A percentile compares a stretch with the other conserved stretches of the same genome.
Evolutionary conservation across 1,284 basidiomycete genomes (phyloP).

Genomic region (Porogramme epimiltina): DNA sequence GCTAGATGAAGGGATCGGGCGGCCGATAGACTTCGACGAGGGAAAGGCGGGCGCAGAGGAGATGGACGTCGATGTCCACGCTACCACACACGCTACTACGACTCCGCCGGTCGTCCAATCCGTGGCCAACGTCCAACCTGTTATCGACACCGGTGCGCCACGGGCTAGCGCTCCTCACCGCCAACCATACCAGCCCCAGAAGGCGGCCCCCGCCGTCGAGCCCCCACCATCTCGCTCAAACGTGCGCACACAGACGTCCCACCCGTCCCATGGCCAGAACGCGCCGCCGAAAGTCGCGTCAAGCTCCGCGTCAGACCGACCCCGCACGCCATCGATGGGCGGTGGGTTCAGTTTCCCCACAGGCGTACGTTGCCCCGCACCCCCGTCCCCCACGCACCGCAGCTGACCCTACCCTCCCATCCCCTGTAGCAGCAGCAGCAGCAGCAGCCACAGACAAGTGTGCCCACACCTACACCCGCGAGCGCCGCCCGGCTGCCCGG

Average conservation of each 20-base stretch:
- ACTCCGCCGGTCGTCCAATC: no score
- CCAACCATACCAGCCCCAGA: not conserved
- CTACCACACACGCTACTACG: no score
- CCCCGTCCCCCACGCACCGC: no score
- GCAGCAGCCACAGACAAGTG: conserved; percentile 9
- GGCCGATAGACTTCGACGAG: conserved; percentile 52
- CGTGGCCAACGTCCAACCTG: no score
- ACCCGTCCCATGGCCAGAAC: not conserved
- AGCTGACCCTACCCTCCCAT: not conserved
- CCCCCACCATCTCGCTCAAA: not conserved
- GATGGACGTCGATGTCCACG: not conserved
- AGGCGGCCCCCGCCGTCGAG: not conserved
- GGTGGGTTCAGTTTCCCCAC: conserved; percentile 56
- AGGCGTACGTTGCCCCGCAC: not conserved
- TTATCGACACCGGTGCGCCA: not conserved
- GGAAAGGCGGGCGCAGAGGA: conserved; percentile 22
- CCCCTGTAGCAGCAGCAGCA: not conserved
- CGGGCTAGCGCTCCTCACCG: not conserved
- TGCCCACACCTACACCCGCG: no score
- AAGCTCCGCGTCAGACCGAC: conserved; percentile 21
- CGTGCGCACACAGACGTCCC: not conserved
- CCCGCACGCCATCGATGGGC: conserved; percentile 45
- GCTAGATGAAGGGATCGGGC: conserved; percentile 41
- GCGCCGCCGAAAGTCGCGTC: not conserved
- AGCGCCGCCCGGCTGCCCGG: not conserved